These are phyloP conservation scores for Leucocoprinus sp. DNA, from an alignment of 768 basidiomycete species.

Conservation along the genomic window DNA sequence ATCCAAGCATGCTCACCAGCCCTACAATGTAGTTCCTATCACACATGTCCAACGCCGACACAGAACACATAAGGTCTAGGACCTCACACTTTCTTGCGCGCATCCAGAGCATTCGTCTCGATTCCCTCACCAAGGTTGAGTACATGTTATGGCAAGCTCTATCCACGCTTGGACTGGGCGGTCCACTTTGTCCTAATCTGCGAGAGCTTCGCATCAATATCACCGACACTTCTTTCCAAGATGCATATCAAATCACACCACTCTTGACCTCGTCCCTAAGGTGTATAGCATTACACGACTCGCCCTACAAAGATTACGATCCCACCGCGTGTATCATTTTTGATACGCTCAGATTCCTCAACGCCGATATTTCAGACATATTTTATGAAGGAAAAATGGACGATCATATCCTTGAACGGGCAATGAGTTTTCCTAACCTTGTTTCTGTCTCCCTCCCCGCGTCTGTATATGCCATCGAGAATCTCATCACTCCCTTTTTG, in stretches of 20 bases:
- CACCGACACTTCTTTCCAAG: background rate
- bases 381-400: background rate
- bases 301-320: too few species aligned
- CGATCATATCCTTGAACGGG: background rate
- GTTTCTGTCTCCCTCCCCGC: background rate
- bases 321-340: background rate
- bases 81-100: background rate
- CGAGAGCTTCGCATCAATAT: background rate
- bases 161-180: background rate
- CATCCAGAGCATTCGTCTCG: background rate
- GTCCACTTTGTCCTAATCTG: background rate
- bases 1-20: background rate
- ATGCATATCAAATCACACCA: background rate
- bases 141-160: slow-evolving; percentile 1
- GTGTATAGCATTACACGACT: too few species aligned
- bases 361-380: background rate
- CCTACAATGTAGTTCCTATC: too few species aligned
- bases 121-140: background rate
- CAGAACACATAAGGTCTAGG: background rate
- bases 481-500: background rate
- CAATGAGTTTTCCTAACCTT: background rate
- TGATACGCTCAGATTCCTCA: background rate
- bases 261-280: background rate
- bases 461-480: background rate
- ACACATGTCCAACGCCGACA: background rate